Conservation (phyloP, 2,329 filamentous ascomycete genomes). For the Alternaria ventricosa region DNA sequence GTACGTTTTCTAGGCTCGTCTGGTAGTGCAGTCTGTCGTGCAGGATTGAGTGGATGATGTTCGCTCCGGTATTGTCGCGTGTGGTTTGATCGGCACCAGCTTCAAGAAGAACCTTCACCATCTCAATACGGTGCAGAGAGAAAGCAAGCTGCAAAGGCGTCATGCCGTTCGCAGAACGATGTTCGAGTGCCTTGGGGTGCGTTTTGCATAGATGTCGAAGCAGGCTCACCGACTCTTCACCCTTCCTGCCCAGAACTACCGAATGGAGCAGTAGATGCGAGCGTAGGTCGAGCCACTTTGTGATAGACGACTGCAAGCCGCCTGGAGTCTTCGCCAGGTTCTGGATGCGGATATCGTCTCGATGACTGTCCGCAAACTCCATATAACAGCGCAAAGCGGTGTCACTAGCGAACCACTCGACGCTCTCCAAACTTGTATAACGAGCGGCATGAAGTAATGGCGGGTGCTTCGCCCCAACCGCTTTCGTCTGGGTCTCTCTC, state of each 20-base stretch:
- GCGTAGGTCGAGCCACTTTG: conserved; percentile 61
- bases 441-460: conserved; percentile 67
- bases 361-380: conserved; percentile 69
- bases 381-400: conserved; percentile 70
- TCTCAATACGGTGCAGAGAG: conserved; percentile 59
- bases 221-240: conserved; percentile 57
- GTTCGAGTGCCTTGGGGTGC: conserved; percentile 67
- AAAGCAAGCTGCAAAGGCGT: conserved; percentile 76
- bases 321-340: conserved; percentile 65
- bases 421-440: conserved; percentile 66
- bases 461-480: conserved; percentile 43
- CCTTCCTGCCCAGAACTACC: conserved; percentile 49
- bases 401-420: conserved; percentile 80
- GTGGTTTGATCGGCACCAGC: conserved; percentile 73
- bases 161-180: conserved; percentile 61
- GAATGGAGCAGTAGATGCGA: conserved; percentile 67
- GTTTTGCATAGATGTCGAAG: conserved; percentile 71
- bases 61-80: conserved; percentile 67
- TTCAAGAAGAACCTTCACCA: conserved; percentile 67
- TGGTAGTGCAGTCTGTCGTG: conserved; percentile 44
- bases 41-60: conserved; percentile 69
- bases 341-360: conserved; percentile 67
- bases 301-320: conserved; percentile 69
- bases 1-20: conserved; percentile 16
- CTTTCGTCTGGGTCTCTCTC: conserved; percentile 9